phyloP scores from a whole-genome alignment of 495 filamentous ascomycete species.

The Aspergillus leporis region DNA sequence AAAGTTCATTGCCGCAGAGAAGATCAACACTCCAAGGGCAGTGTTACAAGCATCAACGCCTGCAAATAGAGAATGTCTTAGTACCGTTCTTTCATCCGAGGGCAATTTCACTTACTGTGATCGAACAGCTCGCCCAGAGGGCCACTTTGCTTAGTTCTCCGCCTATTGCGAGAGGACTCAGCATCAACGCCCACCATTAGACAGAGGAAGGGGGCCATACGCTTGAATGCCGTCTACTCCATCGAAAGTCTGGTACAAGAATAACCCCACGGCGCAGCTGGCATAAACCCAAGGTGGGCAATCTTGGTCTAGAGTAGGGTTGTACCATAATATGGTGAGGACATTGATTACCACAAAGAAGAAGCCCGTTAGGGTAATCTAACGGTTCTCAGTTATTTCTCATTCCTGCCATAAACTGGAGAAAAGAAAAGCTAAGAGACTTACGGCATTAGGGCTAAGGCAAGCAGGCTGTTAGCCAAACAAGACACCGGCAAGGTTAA shows the following conservation, averaged over 20 bases:
- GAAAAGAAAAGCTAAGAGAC: constrained; percentile 30
- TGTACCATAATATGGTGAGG: constrained; percentile 93
- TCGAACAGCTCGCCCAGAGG: constrained; percentile 96
- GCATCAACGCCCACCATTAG: constrained; percentile 10
- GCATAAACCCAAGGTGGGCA: constrained; percentile 95
- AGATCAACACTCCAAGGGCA: constrained; percentile 87
- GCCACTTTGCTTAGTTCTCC: constrained; percentile 88
- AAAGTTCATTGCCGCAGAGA: constrained; percentile 86
- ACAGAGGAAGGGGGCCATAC: constrained; percentile 46
- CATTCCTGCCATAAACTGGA: not conserved
- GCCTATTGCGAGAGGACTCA: constrained; percentile 45
- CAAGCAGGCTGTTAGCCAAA: constrained; percentile 26
- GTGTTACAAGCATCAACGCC: constrained; percentile 95
- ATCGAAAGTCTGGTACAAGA: constrained; percentile 98
- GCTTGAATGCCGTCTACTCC: constrained; percentile 95
- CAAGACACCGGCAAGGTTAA: not conserved
- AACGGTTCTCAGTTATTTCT: constrained; percentile 19
- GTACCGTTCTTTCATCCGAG: not conserved
- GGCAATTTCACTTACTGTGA: constrained; percentile 61
- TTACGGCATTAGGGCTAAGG: constrained; percentile 61
- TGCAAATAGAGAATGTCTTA: constrained; percentile 24
- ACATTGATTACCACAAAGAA: constrained; percentile 89
- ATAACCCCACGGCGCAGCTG: constrained; percentile 84
- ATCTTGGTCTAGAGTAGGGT: constrained; percentile 88
- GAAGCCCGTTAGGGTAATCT: constrained; percentile 92